These are phyloP conservation scores for Fagopyrum homotropicum DNA, from an alignment of 148 eudicot species.

Conservation along the genomic window DNA sequence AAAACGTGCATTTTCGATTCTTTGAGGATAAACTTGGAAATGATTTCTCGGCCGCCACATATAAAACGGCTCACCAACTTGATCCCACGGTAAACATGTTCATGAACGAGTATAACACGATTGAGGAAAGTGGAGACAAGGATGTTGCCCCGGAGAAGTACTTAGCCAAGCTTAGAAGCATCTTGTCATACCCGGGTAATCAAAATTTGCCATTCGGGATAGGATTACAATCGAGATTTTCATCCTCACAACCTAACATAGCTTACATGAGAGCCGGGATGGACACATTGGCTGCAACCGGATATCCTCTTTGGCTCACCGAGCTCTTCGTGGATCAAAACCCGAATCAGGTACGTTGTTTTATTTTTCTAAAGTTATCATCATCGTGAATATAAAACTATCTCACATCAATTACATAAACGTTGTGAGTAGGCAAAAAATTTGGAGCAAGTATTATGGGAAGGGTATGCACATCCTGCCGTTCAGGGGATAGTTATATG, in stretches of 20 bases:
- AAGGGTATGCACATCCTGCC: constrained; percentile 42
- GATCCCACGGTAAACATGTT: constrained; percentile 39
- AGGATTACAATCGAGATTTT: constrained; percentile 48
- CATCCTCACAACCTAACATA: constrained; percentile 34
- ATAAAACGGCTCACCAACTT: constrained; percentile 29
- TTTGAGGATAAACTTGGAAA: constrained; percentile 42
- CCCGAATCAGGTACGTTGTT: constrained; percentile 32
- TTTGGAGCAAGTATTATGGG: constrained; percentile 44
- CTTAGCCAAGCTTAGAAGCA: constrained; percentile 34
- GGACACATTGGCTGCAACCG: constrained; percentile 36
- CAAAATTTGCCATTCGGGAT: constrained; percentile 30
- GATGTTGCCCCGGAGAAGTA: constrained; percentile 34
- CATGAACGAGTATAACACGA: constrained; percentile 57
- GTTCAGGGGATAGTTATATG: constrained; percentile 56
- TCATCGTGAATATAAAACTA: too few species aligned
- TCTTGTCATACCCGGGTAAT: constrained; percentile 25
- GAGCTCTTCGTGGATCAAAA: constrained; percentile 45
- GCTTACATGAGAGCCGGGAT: constrained; percentile 56
- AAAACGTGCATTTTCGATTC: constrained; percentile 43
- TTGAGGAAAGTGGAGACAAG: constrained; percentile 33
- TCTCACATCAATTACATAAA: too few species aligned
- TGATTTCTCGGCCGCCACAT: constrained; percentile 44
- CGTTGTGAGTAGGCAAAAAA: constrained; percentile 24
- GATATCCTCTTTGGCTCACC: constrained; percentile 50
- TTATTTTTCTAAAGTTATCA: too few species aligned